Evolutionary conservation across 1,284 basidiomycete genomes (phyloP).

Genomic region (Fomitiporia mediterranea): DNA sequence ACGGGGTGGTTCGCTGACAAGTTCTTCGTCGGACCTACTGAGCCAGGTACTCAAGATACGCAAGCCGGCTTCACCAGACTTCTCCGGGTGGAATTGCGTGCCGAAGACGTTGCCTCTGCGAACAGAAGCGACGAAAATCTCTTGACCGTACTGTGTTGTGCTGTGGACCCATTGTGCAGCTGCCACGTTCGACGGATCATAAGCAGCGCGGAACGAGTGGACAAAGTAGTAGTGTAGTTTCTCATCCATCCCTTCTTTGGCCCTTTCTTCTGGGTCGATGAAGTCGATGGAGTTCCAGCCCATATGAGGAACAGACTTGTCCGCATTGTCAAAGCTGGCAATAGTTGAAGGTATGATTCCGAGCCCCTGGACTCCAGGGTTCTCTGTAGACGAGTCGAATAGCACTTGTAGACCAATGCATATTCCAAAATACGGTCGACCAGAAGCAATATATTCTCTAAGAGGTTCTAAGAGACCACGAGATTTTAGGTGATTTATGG

Average conservation of each 20-base stretch:
- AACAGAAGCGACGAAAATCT: constrained; percentile 88
- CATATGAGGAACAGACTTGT: constrained; percentile 96
- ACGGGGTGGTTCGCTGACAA: constrained; percentile 24
- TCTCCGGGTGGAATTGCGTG: constrained; percentile 98
- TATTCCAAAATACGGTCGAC: constrained; percentile 95
- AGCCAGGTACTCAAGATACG: constrained; percentile 84
- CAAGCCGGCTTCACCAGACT: constrained; percentile 91
- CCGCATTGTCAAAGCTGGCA: constrained; percentile 56
- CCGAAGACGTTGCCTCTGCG: constrained; percentile 87
- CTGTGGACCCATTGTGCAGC: constrained; percentile 78
- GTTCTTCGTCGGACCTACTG: constrained; percentile 42
- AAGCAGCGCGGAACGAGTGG: constrained; percentile 88
- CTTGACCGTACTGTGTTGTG: constrained; percentile 89
- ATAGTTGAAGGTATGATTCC: constrained; percentile 70
- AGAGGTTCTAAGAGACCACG: constrained; percentile 83
- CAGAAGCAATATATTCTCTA: constrained; percentile 79
- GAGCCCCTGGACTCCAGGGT: constrained; percentile 54
- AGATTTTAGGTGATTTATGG: constrained; percentile 71
- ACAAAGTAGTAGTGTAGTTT: constrained; percentile 90
- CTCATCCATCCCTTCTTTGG: constrained; percentile 41
- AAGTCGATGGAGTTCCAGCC: constrained; percentile 87
- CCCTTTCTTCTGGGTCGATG: constrained; percentile 40
- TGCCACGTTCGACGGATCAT: constrained; percentile 53
- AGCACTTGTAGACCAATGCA: constrained; percentile 98
- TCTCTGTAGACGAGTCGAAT: constrained; percentile 83